phyloP scores from a whole-genome alignment of 306 rosid genomes.

The Quercus mongolica region DNA sequence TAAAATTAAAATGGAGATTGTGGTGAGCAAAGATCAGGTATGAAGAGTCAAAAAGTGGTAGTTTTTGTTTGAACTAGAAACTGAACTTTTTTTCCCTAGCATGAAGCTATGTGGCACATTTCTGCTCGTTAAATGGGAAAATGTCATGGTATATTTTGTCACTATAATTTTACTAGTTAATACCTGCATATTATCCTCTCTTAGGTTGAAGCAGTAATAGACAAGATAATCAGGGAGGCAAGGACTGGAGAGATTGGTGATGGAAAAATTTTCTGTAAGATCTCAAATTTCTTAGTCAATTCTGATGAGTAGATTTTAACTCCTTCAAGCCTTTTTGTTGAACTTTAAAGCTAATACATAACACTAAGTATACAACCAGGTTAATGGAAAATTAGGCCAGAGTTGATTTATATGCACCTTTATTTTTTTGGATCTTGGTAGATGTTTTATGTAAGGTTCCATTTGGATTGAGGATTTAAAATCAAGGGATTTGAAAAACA shows the following conservation, averaged over 20 bases:
- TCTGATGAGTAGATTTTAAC: not conserved
- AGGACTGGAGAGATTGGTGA: slow-evolving; percentile 96
- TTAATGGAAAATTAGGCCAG: not conserved
- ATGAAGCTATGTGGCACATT: not conserved
- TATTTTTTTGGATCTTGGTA: not conserved
- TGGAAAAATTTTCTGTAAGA: slow-evolving; percentile 87
- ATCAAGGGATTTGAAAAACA: too few relatives aligned
- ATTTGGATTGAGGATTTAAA: too few relatives aligned
- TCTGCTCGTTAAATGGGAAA: not conserved
- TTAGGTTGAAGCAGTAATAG: slow-evolving; percentile 77
- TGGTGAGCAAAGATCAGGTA: slow-evolving; percentile 80
- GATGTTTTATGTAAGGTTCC: not conserved
- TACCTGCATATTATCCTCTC: not conserved
- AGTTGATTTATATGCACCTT: slow-evolving; percentile 1
- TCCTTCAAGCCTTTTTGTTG: not conserved
- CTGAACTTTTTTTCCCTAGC: not conserved
- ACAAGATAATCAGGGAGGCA: slow-evolving; percentile 68
- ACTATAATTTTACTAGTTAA: not conserved
- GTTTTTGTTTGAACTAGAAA: not conserved
- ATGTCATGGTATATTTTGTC: not conserved
- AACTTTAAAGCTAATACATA: not conserved
- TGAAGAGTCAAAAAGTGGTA: slow-evolving; percentile 14
- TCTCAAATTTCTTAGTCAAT: slow-evolving; percentile 14
- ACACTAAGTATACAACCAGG: not conserved
- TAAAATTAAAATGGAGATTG: slow-evolving; percentile 96